Percentiles rank a stretch among this genome's conserved stretches.
phyloP scores from a whole-genome alignment of 805 yeast species.

The Saturnispora dispora region DNA sequence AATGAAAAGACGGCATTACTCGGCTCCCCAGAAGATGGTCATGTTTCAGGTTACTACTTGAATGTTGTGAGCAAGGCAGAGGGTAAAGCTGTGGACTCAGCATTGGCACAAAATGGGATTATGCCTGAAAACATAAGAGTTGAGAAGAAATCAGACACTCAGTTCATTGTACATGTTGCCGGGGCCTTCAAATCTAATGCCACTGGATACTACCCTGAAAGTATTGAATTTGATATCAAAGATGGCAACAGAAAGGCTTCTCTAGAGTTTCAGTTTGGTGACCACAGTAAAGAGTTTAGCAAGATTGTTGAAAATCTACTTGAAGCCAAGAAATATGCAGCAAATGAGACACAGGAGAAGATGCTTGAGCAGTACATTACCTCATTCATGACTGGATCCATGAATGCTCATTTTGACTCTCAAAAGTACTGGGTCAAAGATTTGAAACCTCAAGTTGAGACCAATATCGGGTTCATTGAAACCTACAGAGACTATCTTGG shows the following conservation, averaged over 20 bases:
- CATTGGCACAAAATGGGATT: slow-evolving; percentile 52
- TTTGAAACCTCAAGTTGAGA: slow-evolving; percentile 65
- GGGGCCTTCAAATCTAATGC: slow-evolving; percentile 44
- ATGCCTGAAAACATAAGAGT: slow-evolving; percentile 79
- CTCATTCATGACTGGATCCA: slow-evolving; percentile 72
- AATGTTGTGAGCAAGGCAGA: slow-evolving; percentile 48
- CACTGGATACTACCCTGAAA: slow-evolving; percentile 50
- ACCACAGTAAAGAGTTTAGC: slow-evolving; percentile 57
- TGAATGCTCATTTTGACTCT: slow-evolving; percentile 76
- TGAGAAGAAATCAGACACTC: slow-evolving; percentile 38
- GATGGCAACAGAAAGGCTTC: slow-evolving; percentile 31
- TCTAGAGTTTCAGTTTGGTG: slow-evolving; percentile 62
- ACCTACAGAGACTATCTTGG: slow-evolving; percentile 91
- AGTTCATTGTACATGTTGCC: slow-evolving; percentile 60
- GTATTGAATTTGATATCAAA: slow-evolving; percentile 27
- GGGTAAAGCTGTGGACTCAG: slow-evolving; percentile 56
- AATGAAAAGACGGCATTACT: slow-evolving; percentile 44
- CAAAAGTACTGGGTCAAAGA: slow-evolving; percentile 87
- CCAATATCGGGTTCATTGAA: slow-evolving; percentile 86
- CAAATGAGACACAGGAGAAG: slow-evolving; percentile 60
- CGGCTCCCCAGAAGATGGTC: slow-evolving; percentile 76
- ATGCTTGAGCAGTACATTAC: slow-evolving; percentile 60
- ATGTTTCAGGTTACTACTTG: slow-evolving; percentile 65
- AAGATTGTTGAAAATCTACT: slow-evolving; percentile 47
- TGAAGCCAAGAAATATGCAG: slow-evolving; percentile 52